Evolutionary conservation across 2,329 filamentous ascomycete species (phyloP), one percentile per base, ranked within the genome.

Genomic region (Claviceps sp.): DNA sequence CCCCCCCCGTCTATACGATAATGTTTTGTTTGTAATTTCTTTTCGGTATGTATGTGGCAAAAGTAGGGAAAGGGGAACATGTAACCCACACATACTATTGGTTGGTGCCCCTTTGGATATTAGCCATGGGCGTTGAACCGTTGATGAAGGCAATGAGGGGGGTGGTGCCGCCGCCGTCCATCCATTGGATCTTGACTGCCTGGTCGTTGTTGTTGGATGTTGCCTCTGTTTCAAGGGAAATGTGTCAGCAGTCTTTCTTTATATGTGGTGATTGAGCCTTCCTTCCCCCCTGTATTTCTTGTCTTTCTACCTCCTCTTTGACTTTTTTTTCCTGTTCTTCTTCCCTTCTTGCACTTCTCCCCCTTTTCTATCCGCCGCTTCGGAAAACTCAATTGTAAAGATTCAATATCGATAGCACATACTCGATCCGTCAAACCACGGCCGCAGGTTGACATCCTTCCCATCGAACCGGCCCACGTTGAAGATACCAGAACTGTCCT

Each of bases 401-500:
- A 29, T 29, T 29, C 26, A 29, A 29, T 1, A 29, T 29, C 26
- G 26, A 29, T 2, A n/a, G 11, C 14, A 20, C 58, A 36, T 58
- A 59, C 58, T 60, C 17, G 60, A 57, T 23, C 64, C 64, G 47
- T 66, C 60, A 50, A 67, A 67, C 56, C 57, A 66, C 16, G 60
- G 55, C 29, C 55, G 52, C 2, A 66, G 57, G 49, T 62, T 53
- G 2, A 66, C 58, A 16, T 52, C 20, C 11, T 54, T 17, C 3
- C 53, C 56, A 11, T 58, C 23, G 49, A 58, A 63, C 1, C 23
- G 50, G 6, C 64, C 64, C 2, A 51, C 50, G 39, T 61, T 63
- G 34, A 66, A 59, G 20, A 65, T 65, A 3, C 64, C 64, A 1
- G 60, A 61, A 29, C 59, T 55, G 9, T 57, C 51, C 13, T 52